Base-by-base conservation (phyloP, 2,329 filamentous ascomycete species). In the Penicillium griseofulvum region DNA sequence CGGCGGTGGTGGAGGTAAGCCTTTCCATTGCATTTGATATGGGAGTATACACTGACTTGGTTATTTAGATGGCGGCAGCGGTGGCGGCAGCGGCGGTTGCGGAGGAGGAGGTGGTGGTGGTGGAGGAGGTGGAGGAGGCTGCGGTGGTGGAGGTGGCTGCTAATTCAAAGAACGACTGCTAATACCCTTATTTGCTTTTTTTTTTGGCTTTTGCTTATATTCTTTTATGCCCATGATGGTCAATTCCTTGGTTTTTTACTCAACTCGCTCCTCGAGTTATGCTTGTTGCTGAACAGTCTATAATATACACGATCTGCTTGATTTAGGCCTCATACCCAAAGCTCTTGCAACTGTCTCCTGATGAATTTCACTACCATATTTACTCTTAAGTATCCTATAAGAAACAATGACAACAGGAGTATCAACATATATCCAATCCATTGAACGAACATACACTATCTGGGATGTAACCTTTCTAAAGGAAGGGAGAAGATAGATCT, bases 1-100 rank as follows among this genome's bases (percentile, higher is more conserved):
- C 5, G 55, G 56, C 16, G 52, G 60, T 7, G 45, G 57, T 34
- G 60, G n/a, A n/a, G n/a, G 62, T 55, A 47, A 52, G 38, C 49
- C 24, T 16, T 17, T 24, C 28, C 22, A 31, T 55, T 19, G 7
- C 12, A n/a, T 16, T 22, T 5, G 42, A 14, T 9, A 29, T n/a
- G n/a, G n/a, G 26, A 36, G 26, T 10, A 17, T 1, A 29, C 29
- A 29, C 44, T 49, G 37, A 53, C 44, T 42, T 36, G 6, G 3
- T 24, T n/a, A 28, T 22, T 28, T 43, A 53, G 45, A n/a, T 28
- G 46, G 52, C 16, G 31, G 44, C 16, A 44, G 49, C 1, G 42
- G 50, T 1, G 10, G 42, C 12, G 17, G 43, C 5, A 36, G 43
- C 4, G 42, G 51, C 12, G 29, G 45, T n/a, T 17, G 51, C 8